These are phyloP conservation scores for Diaporthe citri DNA, from an alignment of 2,329 filamentous ascomycete species.

Conservation along the genomic window DNA sequence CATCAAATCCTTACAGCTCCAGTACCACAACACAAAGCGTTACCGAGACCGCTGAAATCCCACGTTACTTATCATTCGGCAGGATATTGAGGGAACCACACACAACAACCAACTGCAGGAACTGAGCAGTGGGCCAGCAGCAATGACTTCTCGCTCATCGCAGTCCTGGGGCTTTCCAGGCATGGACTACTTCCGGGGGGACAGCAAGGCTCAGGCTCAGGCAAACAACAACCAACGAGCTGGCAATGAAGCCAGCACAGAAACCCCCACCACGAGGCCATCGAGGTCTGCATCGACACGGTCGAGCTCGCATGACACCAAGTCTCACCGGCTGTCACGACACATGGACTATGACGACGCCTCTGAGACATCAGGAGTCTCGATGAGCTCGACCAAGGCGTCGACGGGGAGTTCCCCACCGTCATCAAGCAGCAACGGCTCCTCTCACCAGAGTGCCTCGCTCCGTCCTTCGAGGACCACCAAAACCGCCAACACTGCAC, in stretches of 20 bases:
- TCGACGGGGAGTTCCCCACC: conserved; percentile 27
- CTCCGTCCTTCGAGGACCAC: conserved; percentile 26
- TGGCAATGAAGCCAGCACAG: conserved; percentile 10
- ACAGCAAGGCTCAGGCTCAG: conserved; percentile 3
- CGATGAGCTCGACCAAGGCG: conserved; percentile 35
- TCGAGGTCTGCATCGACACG: conserved; percentile 12
- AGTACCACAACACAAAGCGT: conserved; percentile 36
- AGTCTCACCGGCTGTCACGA: conserved; percentile 27
- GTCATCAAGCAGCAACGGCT: conserved; percentile 23
- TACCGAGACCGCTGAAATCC: conserved; percentile 39
- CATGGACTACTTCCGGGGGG: conserved; percentile 33
- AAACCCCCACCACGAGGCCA: background rate
- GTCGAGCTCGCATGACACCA: conserved; percentile 23
- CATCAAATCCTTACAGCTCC: conserved; percentile 28
- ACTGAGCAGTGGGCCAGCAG: conserved; percentile 4
- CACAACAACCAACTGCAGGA: background rate
- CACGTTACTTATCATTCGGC: background rate
- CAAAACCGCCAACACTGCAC: conserved; percentile 19
- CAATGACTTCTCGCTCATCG: conserved; percentile 38
- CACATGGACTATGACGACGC: conserved; percentile 26
- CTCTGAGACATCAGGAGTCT: conserved; percentile 29
- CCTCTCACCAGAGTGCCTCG: conserved; percentile 32
- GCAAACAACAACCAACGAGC: background rate
- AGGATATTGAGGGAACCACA: background rate
- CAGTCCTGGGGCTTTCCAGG: conserved; percentile 35